phyloP scores from a whole-genome alignment of 768 basidiomycete species.

The Suillus plorans region DNA sequence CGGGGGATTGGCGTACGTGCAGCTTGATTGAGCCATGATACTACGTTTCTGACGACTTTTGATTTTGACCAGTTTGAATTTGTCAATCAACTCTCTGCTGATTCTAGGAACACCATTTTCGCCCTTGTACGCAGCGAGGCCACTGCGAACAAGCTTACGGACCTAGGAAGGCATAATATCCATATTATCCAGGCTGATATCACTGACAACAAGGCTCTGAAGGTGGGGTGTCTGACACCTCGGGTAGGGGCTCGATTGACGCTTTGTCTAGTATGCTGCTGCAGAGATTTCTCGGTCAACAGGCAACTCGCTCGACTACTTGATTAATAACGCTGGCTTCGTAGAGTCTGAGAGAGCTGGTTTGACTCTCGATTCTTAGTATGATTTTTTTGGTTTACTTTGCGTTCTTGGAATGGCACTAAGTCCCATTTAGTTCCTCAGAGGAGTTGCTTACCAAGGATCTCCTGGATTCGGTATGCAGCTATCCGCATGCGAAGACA shows the following conservation, averaged over 20 bases:
- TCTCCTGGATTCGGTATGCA: constrained; percentile 18
- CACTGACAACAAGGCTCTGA: constrained; percentile 26
- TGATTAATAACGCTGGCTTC: constrained; percentile 39
- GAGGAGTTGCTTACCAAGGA: constrained; percentile 22
- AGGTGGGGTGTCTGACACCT: constrained; percentile 20
- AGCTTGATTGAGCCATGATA: not conserved
- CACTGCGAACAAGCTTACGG: constrained; percentile 15
- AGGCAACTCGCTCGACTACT: constrained; percentile 34
- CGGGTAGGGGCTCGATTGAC: not conserved
- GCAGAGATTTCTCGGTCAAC: constrained; percentile 25
- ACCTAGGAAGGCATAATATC: constrained; percentile 24
- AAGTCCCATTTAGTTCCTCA: constrained; percentile 12
- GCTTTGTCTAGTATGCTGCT: constrained; percentile 26
- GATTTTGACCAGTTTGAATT: constrained; percentile 20
- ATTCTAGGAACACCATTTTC: constrained; percentile 20
- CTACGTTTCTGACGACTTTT: not conserved
- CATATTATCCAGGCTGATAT: constrained; percentile 39
- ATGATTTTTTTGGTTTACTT: not conserved
- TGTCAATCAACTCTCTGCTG: constrained; percentile 22
- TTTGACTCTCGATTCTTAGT: constrained; percentile 21
- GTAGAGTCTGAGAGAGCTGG: constrained; percentile 9
- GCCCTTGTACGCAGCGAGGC: constrained; percentile 27
- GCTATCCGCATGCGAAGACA: not conserved
- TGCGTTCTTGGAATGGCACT: not conserved
- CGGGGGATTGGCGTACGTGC: constrained; percentile 26